Evolutionary conservation across 768 basidiomycete species (phyloP).

Genomic region (Lyophyllum atratum): DNA sequence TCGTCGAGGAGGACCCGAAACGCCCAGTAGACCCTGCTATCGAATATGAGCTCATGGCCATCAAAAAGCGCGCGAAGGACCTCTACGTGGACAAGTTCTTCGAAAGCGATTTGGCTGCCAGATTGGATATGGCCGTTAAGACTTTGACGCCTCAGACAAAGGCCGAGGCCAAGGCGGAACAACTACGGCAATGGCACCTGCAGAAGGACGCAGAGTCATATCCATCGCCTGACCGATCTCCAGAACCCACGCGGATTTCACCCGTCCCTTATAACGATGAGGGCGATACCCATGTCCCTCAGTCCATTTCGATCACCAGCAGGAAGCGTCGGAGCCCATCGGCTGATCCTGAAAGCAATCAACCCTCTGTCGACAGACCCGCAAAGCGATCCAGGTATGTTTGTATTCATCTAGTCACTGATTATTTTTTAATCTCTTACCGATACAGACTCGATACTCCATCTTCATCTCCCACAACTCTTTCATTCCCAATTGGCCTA

Average conservation of each 20-base stretch:
- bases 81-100: constrained; percentile 23
- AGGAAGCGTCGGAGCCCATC: constrained; percentile 17
- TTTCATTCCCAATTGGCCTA: background rate
- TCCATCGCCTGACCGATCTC: constrained; percentile 21
- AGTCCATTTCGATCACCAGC: background rate
- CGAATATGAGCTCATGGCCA: constrained; percentile 21
- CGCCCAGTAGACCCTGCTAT: constrained; percentile 23
- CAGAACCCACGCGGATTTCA: background rate
- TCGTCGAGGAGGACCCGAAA: constrained; percentile 20
- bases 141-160: constrained; percentile 25
- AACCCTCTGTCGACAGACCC: background rate
- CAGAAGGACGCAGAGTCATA: constrained; percentile 13
- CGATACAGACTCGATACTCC: background rate
- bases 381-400: constrained; percentile 19
- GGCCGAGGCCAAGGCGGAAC: constrained; percentile 15
- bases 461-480: background rate
- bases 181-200: background rate
- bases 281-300: background rate
- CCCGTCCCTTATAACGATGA: background rate
- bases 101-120: constrained; percentile 28
- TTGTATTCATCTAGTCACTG: background rate
- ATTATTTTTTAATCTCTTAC: background rate
- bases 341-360: background rate
- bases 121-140: constrained; percentile 29
- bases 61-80: constrained; percentile 21